Base-by-base conservation (phyloP, 1,139 yeast genomes). In the Suhomyces bolitotheri region DNA sequence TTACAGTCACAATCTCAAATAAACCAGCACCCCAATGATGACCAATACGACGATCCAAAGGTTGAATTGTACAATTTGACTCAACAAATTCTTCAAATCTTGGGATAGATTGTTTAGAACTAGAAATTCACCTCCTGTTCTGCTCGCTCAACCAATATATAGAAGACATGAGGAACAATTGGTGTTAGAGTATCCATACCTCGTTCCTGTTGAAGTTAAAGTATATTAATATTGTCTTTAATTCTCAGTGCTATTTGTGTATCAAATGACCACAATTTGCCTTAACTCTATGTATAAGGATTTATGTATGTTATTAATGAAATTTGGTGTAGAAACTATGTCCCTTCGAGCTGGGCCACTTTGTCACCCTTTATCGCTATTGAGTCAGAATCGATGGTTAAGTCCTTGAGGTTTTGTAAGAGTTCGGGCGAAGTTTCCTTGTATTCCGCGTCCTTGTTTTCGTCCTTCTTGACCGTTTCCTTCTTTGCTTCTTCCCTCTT, bases 31-130 rank as follows among this genome's bases (percentile, higher is more conserved):
- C 43, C 36, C 12, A 43, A 43, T 16, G 46, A 45, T 30, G 70
- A 68, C 33, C 73, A 70, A 45, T 64, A 55, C 39, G 84, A 79
- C 44, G 85, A 76, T 58, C 83, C 85, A 47, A 80, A 76, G 64
- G 79, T 70, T 51, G 92, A 84, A 58, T 72, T 83, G 50, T 81
- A 80, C 55, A 82, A 82, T 54, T 73, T 84, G 54, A 82, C 90
- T n/a, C 88, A 82, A 57, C 94, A 84, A 65, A 83, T 84, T 38
- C 69, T 83, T 53, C 77, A 71, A 54, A 71, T 71, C 29, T 63
- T 71, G 47, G 76, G 76, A 27, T 69, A 13, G n/a, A 15, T 14
- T 13, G 11, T 23, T 22, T 23, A 15, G 30, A 22, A 20, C 22
- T 22, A 16, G n/a, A n/a, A n/a, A n/a, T 7, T 9, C 21, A 19